Evolutionary conservation across 495 filamentous ascomycete species (phyloP), one percentile per base, ranked within the genome.

Genomic region (Lophiostoma macrostomum): DNA sequence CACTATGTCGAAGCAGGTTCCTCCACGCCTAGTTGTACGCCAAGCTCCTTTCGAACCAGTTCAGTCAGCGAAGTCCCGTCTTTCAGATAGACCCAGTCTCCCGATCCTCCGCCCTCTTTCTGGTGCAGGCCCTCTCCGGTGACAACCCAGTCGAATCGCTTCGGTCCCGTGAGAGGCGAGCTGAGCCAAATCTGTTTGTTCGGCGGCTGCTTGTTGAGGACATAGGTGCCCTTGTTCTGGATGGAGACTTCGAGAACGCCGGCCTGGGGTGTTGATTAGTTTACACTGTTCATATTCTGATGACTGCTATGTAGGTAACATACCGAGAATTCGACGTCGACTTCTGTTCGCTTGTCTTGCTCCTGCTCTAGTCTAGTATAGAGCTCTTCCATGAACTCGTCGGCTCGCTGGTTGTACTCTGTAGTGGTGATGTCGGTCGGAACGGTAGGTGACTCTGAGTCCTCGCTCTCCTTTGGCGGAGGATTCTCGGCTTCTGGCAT

Each of bases 171-270:
- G 37, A 86, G 75, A 4, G 93, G 93, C 16, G 90, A 95, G 28
- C 87, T 90, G 22, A 98, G 81, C 93, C 94, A 98, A 64, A 98
- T 91, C 69, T 98, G 93, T 73, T 85, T 88, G 76, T 95, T 97
- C 16, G 90, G 88, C 0, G 93, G 93, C 69, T 97, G 93, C 73
- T 98, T 98, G 79, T 97, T 97, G 65, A 98, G 75, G 2, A 97
- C 85, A 60, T 90, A 98, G 19, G 80, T 90, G 40, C 91, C 91
- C 11, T 79, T 65, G 0, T 77, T 71, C 0, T 77, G 73, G 32
- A 86, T 71, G 18, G 67, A 70, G 52, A 97, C 68, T 52, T 82
- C 91, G 42, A 99, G 71, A 37, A 97, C 89, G 38, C 93, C 94
- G 42, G 87, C 80, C 88, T 94, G 56, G 16, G 13, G 16, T 14